Percentiles rank a stretch among this genome's conserved stretches.
phyloP scores from a whole-genome alignment of 352 stramenopile genomes.

The Phytophthora vignae region DNA sequence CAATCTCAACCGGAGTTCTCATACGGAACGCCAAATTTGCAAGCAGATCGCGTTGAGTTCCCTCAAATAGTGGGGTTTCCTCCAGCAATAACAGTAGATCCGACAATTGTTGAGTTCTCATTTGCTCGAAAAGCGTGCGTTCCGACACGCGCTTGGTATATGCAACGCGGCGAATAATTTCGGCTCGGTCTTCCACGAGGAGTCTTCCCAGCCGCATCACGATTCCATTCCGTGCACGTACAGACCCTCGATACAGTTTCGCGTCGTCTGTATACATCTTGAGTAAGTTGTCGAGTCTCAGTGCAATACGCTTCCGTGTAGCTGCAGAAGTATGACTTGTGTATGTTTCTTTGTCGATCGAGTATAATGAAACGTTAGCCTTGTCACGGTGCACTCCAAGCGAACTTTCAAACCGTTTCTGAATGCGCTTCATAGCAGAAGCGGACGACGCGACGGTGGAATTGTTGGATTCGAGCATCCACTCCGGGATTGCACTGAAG shows the following conservation, averaged over 20 bases:
- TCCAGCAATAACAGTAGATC: constrained; percentile 27
- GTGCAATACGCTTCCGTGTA: constrained; percentile 22
- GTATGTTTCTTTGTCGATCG: constrained; percentile 23
- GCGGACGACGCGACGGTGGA: background rate
- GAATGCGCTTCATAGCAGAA: constrained; percentile 16
- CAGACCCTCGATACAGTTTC: constrained; percentile 11
- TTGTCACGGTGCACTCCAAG: constrained; percentile 4
- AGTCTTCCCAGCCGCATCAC: constrained; percentile 32
- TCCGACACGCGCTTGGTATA: constrained; percentile 35
- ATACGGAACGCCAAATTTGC: constrained; percentile 29
- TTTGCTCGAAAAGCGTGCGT: constrained; percentile 19
- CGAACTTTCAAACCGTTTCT: constrained; percentile 17
- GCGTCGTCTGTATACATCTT: constrained; percentile 15
- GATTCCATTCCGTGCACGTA: constrained; percentile 21
- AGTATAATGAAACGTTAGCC: constrained; percentile 8
- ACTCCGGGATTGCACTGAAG: constrained; percentile 28
- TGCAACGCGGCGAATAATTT: constrained; percentile 40
- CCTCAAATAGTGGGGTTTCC: constrained; percentile 25
- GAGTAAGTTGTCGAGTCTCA: constrained; percentile 23
- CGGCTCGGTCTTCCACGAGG: constrained; percentile 44
- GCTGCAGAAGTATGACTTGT: constrained; percentile 3
- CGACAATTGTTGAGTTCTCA: constrained; percentile 14
- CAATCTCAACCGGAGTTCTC: constrained; percentile 19
- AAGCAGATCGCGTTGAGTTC: constrained; percentile 15
- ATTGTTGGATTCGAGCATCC: constrained; percentile 21